phyloP scores from a whole-genome alignment of 129 eudicot genomes.

The Glebionis coronaria region DNA sequence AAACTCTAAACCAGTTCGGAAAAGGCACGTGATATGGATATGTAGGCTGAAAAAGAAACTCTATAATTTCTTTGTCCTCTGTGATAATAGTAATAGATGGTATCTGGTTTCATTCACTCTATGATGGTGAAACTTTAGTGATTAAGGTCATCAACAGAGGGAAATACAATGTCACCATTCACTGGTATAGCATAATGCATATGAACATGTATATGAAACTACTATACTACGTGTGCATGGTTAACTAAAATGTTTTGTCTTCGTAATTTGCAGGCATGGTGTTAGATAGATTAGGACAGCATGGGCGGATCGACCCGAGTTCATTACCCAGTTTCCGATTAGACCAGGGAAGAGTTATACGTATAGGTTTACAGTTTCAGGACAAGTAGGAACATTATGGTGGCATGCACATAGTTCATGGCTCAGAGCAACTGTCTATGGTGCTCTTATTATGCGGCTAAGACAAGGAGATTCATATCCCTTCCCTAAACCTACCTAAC shows the following conservation, averaged over 20 bases:
- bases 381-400: slow-evolving; percentile 96
- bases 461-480: slow-evolving; percentile 70
- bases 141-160: too few species aligned
- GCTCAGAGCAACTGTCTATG: slow-evolving; percentile 93
- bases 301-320: slow-evolving; percentile 97
- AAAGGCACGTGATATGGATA: too few species aligned
- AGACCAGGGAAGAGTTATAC: slow-evolving; percentile 90
- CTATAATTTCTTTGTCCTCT: too few species aligned
- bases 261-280: slow-evolving; percentile 60
- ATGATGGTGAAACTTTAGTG: too few species aligned
- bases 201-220: too few species aligned
- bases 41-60: too few species aligned
- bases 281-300: slow-evolving; percentile 80
- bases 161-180: too few species aligned
- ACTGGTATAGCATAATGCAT: too few species aligned
- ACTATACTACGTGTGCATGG: too few species aligned
- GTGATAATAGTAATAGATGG: too few species aligned
- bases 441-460: slow-evolving; percentile 76
- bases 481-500: slow-evolving; percentile 73
- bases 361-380: slow-evolving; percentile 66
- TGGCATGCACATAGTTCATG: slow-evolving; percentile 99
- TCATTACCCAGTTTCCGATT: slow-evolving; percentile 89
- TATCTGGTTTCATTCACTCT: too few species aligned
- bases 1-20: too few species aligned
- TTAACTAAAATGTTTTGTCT: neutral